Evolutionary conservation across 768 basidiomycete species (phyloP).

Genomic region (Tulasnella sp.): DNA sequence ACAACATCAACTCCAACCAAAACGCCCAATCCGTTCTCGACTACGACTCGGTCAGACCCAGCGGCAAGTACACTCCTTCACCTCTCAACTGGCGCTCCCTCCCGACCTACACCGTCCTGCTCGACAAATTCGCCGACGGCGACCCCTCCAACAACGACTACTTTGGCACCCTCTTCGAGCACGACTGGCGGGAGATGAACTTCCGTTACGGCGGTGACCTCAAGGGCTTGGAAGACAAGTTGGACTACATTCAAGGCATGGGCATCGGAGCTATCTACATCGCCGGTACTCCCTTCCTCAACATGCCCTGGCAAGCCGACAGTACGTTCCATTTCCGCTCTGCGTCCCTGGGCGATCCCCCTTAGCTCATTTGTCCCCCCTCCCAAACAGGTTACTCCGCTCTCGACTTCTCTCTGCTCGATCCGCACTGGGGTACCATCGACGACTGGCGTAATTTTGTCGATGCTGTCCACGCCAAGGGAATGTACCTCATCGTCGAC

Average conservation of each 20-base stretch:
- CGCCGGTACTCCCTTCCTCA: slow-evolving; percentile 84
- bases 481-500: slow-evolving; percentile 89
- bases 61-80: slow-evolving; percentile 60
- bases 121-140: slow-evolving; percentile 93
- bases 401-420: slow-evolving; percentile 78
- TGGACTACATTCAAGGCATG: slow-evolving; percentile 89
- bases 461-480: slow-evolving; percentile 61
- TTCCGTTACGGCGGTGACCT: slow-evolving; percentile 84
- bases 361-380: slow-evolving; percentile 13
- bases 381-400: slow-evolving; percentile 72
- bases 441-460: slow-evolving; percentile 67
- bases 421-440: slow-evolving; percentile 86
- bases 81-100: slow-evolving; percentile 78
- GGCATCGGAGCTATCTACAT: slow-evolving; percentile 77
- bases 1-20: slow-evolving; percentile 72
- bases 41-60: slow-evolving; percentile 50
- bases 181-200: slow-evolving; percentile 80
- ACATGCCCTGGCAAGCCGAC: slow-evolving; percentile 97
- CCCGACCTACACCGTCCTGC: slow-evolving; percentile 67
- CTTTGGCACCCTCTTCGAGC: slow-evolving; percentile 68
- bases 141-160: slow-evolving; percentile 88
- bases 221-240: slow-evolving; percentile 54
- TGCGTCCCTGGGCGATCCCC: neutral
- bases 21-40: slow-evolving; percentile 54
- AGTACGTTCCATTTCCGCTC: slow-evolving; percentile 41